These are phyloP conservation scores for Colletotrichum sp. DNA, from an alignment of 2,329 filamentous ascomycete genomes.

Conservation along the genomic window DNA sequence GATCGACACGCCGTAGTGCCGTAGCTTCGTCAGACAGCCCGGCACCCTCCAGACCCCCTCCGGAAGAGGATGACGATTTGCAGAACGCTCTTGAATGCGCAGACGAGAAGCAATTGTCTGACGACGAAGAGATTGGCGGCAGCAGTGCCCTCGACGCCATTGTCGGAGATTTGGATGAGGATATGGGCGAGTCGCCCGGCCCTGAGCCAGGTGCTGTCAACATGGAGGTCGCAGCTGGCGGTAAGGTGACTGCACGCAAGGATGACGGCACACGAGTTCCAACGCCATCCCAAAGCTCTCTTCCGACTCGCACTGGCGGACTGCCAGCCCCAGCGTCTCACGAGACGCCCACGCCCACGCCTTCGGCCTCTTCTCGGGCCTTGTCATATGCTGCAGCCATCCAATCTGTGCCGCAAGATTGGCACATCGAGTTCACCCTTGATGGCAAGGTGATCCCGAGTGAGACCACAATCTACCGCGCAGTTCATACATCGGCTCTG, in stretches of 20 bases:
- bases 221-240: slow-evolving; percentile 84
- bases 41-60: slow-evolving; percentile 55
- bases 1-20: slow-evolving; percentile 67
- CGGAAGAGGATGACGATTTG: slow-evolving; percentile 64
- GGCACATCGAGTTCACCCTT: slow-evolving; percentile 96
- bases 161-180: slow-evolving; percentile 88
- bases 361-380: slow-evolving; percentile 64
- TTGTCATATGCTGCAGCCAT: slow-evolving; percentile 87
- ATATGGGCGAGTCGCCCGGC: slow-evolving; percentile 74
- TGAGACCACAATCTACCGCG: slow-evolving; percentile 95
- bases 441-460: slow-evolving; percentile 84
- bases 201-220: slow-evolving; percentile 88
- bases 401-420: slow-evolving; percentile 83
- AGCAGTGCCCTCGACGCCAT: slow-evolving; percentile 78
- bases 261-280: slow-evolving; percentile 89
- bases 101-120: slow-evolving; percentile 84
- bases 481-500: slow-evolving; percentile 72
- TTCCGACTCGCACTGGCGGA: slow-evolving; percentile 45
- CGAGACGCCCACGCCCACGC: slow-evolving; percentile 52
- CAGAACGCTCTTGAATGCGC: slow-evolving; percentile 86
- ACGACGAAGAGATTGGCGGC: slow-evolving; percentile 72
- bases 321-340: slow-evolving; percentile 44
- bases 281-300: slow-evolving; percentile 72
- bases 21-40: slow-evolving; percentile 55
- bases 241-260: slow-evolving; percentile 88